Conservation (phyloP, 352 stramenopile genomes). For the Achlya hypogyna region DNA sequence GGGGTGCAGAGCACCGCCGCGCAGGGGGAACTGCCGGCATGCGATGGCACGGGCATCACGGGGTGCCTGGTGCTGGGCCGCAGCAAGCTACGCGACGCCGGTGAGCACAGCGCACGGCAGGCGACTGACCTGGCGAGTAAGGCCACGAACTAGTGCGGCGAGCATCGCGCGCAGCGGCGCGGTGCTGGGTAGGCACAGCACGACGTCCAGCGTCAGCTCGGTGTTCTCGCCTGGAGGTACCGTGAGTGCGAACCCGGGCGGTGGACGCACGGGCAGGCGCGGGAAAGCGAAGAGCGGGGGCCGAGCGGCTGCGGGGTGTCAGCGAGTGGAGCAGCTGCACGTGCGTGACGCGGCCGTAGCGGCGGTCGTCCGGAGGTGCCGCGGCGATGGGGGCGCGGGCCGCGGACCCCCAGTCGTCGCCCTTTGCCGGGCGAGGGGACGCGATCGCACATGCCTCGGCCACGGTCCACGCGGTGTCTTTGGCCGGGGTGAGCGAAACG, state of each 20-base stretch:
- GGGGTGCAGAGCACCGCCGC: neutral
- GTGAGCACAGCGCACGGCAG: too few relatives aligned
- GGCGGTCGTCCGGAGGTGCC: neutral
- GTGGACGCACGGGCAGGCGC: too few relatives aligned
- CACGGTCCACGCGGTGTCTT: neutral
- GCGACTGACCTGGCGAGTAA: too few relatives aligned
- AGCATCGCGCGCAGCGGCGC: too few relatives aligned
- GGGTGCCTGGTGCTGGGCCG: neutral
- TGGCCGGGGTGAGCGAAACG: neutral
- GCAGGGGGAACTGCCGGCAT: constrained; percentile 3
- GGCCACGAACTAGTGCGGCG: too few relatives aligned
- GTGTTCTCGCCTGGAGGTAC: too few relatives aligned
- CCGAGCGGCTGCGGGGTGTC: neutral
- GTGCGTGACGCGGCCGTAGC: neutral
- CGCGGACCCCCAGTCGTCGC: neutral
- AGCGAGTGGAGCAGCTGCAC: neutral
- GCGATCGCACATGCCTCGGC: too few relatives aligned
- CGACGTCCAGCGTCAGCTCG: too few relatives aligned
- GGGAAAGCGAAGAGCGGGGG: neutral
- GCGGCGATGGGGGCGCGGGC: too few relatives aligned
- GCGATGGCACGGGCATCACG: neutral
- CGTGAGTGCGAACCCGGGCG: too few relatives aligned
- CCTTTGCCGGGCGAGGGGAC: neutral
- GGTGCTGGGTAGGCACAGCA: too few relatives aligned
- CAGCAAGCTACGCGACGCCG: neutral